phyloP scores from a whole-genome alignment of 1,139 yeast genomes.

The Hansenula lynferdii region DNA sequence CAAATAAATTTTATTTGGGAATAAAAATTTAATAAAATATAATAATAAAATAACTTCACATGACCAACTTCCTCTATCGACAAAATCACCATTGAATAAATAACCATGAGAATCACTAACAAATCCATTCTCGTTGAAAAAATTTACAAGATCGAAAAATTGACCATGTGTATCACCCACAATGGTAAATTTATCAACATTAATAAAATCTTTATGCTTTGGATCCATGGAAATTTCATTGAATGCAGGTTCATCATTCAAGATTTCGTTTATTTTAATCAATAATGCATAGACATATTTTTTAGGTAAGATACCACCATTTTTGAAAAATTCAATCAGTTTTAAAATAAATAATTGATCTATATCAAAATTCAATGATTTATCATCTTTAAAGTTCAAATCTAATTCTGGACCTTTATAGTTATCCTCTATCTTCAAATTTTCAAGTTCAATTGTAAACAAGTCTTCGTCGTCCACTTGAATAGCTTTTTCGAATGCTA shows the following conservation, averaged over 20 bases:
- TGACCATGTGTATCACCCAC: constrained; percentile 99
- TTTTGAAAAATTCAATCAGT: constrained; percentile 65
- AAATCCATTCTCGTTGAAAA: constrained; percentile 68
- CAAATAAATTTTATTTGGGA: constrained; percentile 67
- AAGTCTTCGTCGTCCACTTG: constrained; percentile 57
- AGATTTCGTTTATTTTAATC: constrained; percentile 62
- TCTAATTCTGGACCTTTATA: constrained; percentile 70
- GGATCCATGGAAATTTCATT: constrained; percentile 58
- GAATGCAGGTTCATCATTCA: constrained; percentile 65
- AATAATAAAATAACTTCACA: constrained; percentile 88
- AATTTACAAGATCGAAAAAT: constrained; percentile 79
- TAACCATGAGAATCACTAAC: constrained; percentile 69
- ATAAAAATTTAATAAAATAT: constrained; percentile 72
- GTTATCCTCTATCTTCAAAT: constrained; percentile 52
- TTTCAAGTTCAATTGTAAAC: constrained; percentile 36
- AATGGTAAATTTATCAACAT: constrained; percentile 51
- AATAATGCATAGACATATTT: constrained; percentile 82
- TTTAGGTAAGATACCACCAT: constrained; percentile 72
- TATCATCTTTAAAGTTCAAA: constrained; percentile 31
- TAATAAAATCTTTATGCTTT: constrained; percentile 28
- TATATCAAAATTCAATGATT: constrained; percentile 25
- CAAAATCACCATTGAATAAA: constrained; percentile 95
- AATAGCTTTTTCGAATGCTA: constrained; percentile 88
- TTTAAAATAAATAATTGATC: constrained; percentile 52
- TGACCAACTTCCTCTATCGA: constrained; percentile 98